phyloP scores from a whole-genome alignment of 78 protist genomes.

The Bodo saltans region DNA sequence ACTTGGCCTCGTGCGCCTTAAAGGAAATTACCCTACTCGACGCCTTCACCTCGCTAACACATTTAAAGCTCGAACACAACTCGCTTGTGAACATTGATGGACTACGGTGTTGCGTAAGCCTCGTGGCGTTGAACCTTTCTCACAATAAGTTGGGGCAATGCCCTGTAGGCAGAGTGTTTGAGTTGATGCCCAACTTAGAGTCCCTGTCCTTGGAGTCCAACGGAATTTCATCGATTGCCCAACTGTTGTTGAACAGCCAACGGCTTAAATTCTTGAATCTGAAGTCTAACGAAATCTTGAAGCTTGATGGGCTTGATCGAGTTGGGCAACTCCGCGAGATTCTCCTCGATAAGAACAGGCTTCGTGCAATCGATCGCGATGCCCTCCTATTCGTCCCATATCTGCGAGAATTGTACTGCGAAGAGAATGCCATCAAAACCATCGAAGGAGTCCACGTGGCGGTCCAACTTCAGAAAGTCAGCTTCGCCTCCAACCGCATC shows the following conservation, averaged over 20 bases:
- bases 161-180: neutral
- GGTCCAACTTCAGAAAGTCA: neutral
- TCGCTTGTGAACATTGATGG: conserved; percentile 3
- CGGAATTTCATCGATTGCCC: conserved; percentile 9
- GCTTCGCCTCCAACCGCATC: conserved; percentile 42
- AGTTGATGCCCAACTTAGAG: neutral
- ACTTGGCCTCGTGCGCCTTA: neutral
- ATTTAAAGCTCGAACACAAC: conserved; percentile 45
- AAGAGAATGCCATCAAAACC: conserved; percentile 42
- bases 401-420: conserved; percentile 24
- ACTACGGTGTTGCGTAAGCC: neutral
- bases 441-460: conserved; percentile 15
- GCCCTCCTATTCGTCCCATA: neutral
- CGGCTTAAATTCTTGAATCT: conserved; percentile 23
- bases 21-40: neutral
- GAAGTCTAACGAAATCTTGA: neutral
- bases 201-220: conserved; percentile 39
- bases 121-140: conserved; percentile 16
- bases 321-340: conserved; percentile 46
- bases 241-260: neutral
- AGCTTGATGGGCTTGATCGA: conserved; percentile 36
- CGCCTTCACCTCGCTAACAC: conserved; percentile 25
- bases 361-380: neutral
- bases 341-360: conserved; percentile 34
- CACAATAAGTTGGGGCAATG: conserved; percentile 15